Base-by-base conservation (phyloP, 78 protist species). In the Polysphondylium violaceum region DNA sequence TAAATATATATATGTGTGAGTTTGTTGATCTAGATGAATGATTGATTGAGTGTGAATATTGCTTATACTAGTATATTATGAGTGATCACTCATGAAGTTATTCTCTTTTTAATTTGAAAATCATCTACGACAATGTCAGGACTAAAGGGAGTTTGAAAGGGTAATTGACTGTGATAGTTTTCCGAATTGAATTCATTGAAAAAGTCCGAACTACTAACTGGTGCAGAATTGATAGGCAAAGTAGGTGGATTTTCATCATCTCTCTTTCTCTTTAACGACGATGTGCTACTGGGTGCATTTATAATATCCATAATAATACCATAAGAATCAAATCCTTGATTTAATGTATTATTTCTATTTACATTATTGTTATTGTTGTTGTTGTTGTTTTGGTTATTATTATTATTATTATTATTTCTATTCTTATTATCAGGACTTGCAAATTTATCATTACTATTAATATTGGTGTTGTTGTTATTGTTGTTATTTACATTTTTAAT, bases 211-310 rank as follows among this genome's bases (percentile, higher is more conserved):
- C 71, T 61, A 61, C 71, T n/a, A 27, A 61, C 35, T n/a, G 51
- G n/a, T 38, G 73, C 23, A 16, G 27, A 31, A 27, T 60, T 23
- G 33, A 29, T 61, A 33, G n/a, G n/a, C n/a, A 33, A 33, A 0
- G 33, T 61, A 25, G 33, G 33, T 61, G 19, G 44, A 19, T 72
- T 31, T 31, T 6, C 21, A 8, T 72, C 78, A 33, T 72, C 78
- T 25, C 51, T 72, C 33, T 40, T 72, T 7, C 8, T 36, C 0
- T 19, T 23, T 21, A 69, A 14, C 27, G 58, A 43, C 16, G 76
- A 43, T 11, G 59, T 72, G 51, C 78, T 72, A 33, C 63, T 72
- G 25, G 87, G 87, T 47, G 87, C 71, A 58, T 47, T 63, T 17
- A 60, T 47, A 2, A 76, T 76, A 47, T 63, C 74, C 59, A 47